Percentiles rank a stretch among this genome's conserved stretches.
phyloP scores from a whole-genome alignment of 257 asterid species.

The Striga asiatica region DNA sequence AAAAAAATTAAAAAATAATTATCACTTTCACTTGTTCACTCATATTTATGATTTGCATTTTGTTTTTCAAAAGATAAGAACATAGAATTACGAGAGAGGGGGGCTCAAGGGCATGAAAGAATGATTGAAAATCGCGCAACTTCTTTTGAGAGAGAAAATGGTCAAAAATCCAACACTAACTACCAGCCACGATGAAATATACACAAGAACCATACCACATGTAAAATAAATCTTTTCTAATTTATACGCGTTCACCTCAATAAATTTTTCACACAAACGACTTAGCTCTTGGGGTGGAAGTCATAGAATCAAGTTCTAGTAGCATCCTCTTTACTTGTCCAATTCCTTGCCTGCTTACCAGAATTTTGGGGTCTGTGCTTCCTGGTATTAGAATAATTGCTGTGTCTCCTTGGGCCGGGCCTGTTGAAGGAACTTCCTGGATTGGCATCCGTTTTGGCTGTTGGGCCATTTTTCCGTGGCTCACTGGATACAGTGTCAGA shows the following conservation, averaged over 20 bases:
- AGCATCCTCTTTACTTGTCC: slow-evolving; percentile 46
- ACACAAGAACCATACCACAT: no score
- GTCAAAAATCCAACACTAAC: no score
- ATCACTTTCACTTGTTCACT: no score
- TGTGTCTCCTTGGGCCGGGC: slow-evolving; percentile 40
- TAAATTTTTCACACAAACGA: not conserved
- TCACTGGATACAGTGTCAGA: slow-evolving; percentile 19
- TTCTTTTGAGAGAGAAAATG: no score
- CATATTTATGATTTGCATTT: no score
- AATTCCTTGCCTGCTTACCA: slow-evolving; percentile 49
- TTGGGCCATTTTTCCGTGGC: slow-evolving; percentile 17
- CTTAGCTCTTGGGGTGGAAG: not conserved
- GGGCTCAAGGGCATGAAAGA: no score
- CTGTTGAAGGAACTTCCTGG: slow-evolving; percentile 33
- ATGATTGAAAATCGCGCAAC: no score
- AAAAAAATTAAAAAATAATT: no score
- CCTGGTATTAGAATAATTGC: slow-evolving; percentile 26
- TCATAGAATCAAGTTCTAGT: not conserved
- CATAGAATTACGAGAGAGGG: no score
- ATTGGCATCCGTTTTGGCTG: slow-evolving; percentile 22
- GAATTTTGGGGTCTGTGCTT: slow-evolving; percentile 39
- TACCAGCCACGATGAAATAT: no score
- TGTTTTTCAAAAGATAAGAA: no score
- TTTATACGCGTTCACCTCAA: not conserved
- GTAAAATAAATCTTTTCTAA: no score